Base-by-base conservation (phyloP, 768 basidiomycete species). In the Auricularia auricula-judae region DNA sequence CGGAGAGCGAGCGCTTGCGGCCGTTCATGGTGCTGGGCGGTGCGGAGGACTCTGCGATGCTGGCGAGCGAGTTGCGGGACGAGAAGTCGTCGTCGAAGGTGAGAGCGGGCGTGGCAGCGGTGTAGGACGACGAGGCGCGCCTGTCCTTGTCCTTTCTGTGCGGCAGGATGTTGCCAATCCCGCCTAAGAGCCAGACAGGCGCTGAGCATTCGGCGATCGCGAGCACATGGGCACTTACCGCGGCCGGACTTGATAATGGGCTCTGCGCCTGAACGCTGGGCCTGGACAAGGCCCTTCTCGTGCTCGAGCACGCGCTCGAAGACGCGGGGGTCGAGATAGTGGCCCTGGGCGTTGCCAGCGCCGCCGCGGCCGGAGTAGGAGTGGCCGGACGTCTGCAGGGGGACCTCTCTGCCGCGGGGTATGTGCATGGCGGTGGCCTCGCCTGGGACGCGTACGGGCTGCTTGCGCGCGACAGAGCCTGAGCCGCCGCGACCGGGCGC, bases 1-100 rank as follows among this genome's bases (percentile, higher is more conserved):
- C 56, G 56, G 56, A 59, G 34, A 59, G 56, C 29, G 56, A 59
- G 56, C 56, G 56, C 29, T 59, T 59, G 56, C 56, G 56, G 14
- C 8, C 18, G 34, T 59, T 29, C 14, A 34, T 16, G 47, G 14
- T 51, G 47, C 21, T 51, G 18, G 47, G 47, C 14, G 18, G 18
- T 44, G 18, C 47, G 21, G 18, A 10, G 14, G 47, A 51, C 47
- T 16, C 47, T 51, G 47, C 47, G 47, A 51, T 21, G 47, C 10
- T 5, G 11, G 47, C 47, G 47, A 42, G 47, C 47, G 47, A 51
- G 18, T 16, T 51, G 47, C 18, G 47, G 18, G 47, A 51, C 18
- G 14, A 16, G 47, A 18, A 16, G 10, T 14, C 4, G 11, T 51
- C 47, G 47, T 51, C 47, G 47, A 51, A 5, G 47, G 47, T 51